phyloP scores from a whole-genome alignment of 345 rosid species.

The Turnera subulata region DNA sequence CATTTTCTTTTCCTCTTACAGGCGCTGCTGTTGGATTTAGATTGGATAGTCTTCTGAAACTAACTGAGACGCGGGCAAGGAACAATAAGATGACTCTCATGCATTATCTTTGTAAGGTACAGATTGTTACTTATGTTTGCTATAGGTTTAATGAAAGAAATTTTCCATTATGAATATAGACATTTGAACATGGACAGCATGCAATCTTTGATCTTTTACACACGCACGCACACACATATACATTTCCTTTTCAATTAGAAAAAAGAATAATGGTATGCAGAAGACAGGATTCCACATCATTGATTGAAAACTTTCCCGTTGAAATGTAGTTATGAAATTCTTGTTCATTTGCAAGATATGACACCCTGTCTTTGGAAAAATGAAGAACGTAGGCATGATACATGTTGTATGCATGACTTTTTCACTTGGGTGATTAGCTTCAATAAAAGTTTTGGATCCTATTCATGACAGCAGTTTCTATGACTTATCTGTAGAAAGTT shows the following conservation, averaged over 20 bases:
- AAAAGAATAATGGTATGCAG: no score
- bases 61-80: constrained; percentile 82
- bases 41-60: constrained; percentile 92
- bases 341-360: no score
- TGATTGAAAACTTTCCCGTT: no score
- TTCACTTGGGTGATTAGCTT: neutral
- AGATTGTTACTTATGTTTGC: constrained; percentile 2
- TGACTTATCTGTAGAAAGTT: neutral
- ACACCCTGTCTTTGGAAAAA: no score
- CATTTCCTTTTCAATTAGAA: no score
- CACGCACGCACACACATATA: no score
- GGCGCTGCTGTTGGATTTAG: constrained; percentile 90
- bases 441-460: neutral
- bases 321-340: no score
- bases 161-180: neutral
- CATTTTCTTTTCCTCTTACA: constrained; percentile 16
- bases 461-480: neutral
- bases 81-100: constrained; percentile 91
- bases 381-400: no score
- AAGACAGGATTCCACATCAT: no score
- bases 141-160: neutral
- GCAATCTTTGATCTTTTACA: no score
- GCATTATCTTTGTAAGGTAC: constrained; percentile 98
- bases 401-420: neutral
- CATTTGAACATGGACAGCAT: no score